Percentiles rank a stretch among this genome's conserved stretches.
These are phyloP conservation scores for Plectosphaerella cucumerina DNA, from an alignment of 2,329 filamentous ascomycete species.

Conservation along the genomic window DNA sequence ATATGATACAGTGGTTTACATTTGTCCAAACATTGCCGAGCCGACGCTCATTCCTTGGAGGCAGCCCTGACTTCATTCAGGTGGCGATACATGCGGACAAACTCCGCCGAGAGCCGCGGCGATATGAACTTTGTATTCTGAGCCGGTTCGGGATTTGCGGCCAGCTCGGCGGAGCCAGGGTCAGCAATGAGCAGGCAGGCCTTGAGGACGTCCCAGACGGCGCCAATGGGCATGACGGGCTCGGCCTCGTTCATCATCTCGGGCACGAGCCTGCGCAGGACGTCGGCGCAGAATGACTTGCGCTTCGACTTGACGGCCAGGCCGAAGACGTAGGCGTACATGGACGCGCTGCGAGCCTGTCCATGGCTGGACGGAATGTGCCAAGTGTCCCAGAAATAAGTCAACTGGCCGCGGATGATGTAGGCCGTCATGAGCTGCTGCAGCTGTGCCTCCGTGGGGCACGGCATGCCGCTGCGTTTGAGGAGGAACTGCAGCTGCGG, in stretches of 20 bases:
- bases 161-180: constrained; percentile 36
- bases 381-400: constrained; percentile 59
- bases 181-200: constrained; percentile 53
- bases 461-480: constrained; percentile 28
- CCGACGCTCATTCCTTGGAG: no score
- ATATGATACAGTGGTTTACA: no score
- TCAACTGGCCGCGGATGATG: constrained; percentile 43
- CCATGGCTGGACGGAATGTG: constrained; percentile 47
- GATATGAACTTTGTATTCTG: no score
- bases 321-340: constrained; percentile 53
- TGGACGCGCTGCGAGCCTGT: constrained; percentile 39
- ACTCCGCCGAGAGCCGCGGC: constrained; percentile 19
- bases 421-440: constrained; percentile 41
- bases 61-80: constrained; percentile 9
- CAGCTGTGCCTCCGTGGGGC: constrained; percentile 31
- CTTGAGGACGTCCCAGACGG: constrained; percentile 43
- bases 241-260: constrained; percentile 56
- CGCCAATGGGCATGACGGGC: constrained; percentile 37
- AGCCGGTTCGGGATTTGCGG: no score
- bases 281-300: constrained; percentile 38
- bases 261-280: constrained; percentile 48
- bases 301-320: constrained; percentile 40
- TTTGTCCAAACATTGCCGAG: no score
- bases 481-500: constrained; percentile 41
- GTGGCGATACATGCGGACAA: constrained; percentile 17